These are phyloP conservation scores for Aspergillus spinulosporus DNA, from an alignment of 2,329 filamentous ascomycete genomes.

Conservation along the genomic window DNA sequence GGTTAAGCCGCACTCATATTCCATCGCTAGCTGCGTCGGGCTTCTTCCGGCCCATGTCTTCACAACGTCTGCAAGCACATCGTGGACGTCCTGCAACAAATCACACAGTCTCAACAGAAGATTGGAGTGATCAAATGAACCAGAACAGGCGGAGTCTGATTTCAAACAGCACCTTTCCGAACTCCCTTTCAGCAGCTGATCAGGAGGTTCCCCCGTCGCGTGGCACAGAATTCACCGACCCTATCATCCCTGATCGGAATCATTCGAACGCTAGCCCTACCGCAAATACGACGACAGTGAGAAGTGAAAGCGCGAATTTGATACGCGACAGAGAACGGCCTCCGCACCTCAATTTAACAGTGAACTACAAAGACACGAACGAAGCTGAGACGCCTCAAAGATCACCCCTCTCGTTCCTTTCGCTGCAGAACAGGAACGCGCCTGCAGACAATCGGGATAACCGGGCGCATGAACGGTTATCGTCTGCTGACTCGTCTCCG, in stretches of 20 bases:
- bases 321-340: slow-evolving; percentile 59
- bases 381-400: slow-evolving; percentile 62
- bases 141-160: slow-evolving; percentile 61
- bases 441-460: slow-evolving; percentile 55
- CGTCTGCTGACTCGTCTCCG: slow-evolving; percentile 76
- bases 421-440: slow-evolving; percentile 56
- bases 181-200: slow-evolving; percentile 42
- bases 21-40: slow-evolving; percentile 84
- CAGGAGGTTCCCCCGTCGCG: slow-evolving; percentile 67
- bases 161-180: slow-evolving; percentile 52
- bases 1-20: slow-evolving; percentile 80
- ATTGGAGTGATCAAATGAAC: slow-evolving; percentile 46
- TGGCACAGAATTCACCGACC: slow-evolving; percentile 78
- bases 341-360: slow-evolving; percentile 60
- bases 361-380: slow-evolving; percentile 57
- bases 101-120: slow-evolving; percentile 41
- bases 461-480: slow-evolving; percentile 76
- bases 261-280: slow-evolving; percentile 75
- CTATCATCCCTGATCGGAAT: slow-evolving; percentile 67
- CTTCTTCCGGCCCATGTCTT: slow-evolving; percentile 96
- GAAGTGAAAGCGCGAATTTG: slow-evolving; percentile 78
- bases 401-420: slow-evolving; percentile 75
- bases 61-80: slow-evolving; percentile 89
- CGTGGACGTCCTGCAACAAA: slow-evolving; percentile 56
- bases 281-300: slow-evolving; percentile 52